Conservation (phyloP, 108 stramenopile species). For the Nitzschia palea region DNA sequence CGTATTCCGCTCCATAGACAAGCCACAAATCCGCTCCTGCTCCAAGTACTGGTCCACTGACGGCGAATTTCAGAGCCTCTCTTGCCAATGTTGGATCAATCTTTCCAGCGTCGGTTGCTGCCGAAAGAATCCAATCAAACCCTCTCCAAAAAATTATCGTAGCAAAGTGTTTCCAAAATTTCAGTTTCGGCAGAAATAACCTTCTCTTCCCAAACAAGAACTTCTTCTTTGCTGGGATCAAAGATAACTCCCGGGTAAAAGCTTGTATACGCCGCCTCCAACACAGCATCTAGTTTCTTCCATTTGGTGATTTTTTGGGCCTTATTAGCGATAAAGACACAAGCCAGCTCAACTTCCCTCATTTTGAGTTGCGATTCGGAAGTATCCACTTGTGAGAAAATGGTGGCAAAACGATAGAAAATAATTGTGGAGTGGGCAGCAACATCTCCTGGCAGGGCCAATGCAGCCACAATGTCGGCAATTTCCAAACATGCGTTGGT, state of each 20-base stretch:
- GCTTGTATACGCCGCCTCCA: constrained; percentile 66
- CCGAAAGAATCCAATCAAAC: constrained; percentile 63
- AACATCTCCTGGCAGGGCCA: constrained; percentile 45
- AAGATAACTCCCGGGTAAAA: constrained; percentile 72
- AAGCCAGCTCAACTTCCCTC: constrained; percentile 69
- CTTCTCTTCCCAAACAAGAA: constrained; percentile 67
- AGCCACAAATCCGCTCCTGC: constrained; percentile 79
- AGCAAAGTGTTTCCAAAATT: constrained; percentile 57
- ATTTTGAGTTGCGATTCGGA: constrained; percentile 53
- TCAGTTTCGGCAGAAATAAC: constrained; percentile 66
- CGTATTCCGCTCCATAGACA: constrained; percentile 74
- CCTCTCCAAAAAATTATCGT: constrained; percentile 82
- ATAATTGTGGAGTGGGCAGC: constrained; percentile 75
- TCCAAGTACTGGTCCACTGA: constrained; percentile 70
- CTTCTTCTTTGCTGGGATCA: constrained; percentile 69
- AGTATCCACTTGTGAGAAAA: constrained; percentile 29
- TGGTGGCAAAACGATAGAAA: constrained; percentile 72
- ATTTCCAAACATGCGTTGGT: constrained; percentile 69
- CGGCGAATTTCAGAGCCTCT: constrained; percentile 54
- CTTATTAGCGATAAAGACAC: constrained; percentile 83
- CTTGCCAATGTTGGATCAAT: constrained; percentile 57
- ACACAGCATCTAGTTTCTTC: constrained; percentile 69
- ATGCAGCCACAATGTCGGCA: constrained; percentile 56
- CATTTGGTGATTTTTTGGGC: constrained; percentile 76
- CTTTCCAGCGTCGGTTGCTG: constrained; percentile 38